Evolutionary conservation across 1,284 basidiomycete species (phyloP).

Genomic region (Omphalotus olearius): DNA sequence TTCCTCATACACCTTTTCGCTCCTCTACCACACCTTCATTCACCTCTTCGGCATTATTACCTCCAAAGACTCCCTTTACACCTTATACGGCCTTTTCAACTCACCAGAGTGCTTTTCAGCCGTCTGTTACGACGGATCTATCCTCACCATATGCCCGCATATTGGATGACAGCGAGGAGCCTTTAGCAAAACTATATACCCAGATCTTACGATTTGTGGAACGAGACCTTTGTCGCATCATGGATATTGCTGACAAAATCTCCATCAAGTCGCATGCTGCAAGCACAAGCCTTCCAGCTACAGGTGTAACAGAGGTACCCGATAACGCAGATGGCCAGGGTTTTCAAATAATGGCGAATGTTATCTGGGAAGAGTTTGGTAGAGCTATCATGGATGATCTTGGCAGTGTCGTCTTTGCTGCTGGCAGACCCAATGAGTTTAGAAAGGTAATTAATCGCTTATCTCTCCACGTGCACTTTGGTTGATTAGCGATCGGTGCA

Average conservation of each 20-base stretch:
- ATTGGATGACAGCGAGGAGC: conserved; percentile 59
- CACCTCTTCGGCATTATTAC: conserved; percentile 26
- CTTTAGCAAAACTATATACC: conserved; percentile 76
- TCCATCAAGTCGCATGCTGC: conserved; percentile 38
- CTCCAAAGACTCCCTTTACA: conserved; percentile 65
- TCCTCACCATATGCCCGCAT: conserved; percentile 41
- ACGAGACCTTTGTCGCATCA: conserved; percentile 63
- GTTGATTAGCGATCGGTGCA: neutral
- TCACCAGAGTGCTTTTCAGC: conserved; percentile 42
- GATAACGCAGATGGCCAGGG: conserved; percentile 30
- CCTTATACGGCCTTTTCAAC: conserved; percentile 65
- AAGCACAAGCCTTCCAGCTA: conserved; percentile 1
- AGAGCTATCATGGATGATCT: conserved; percentile 80
- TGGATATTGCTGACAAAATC: conserved; percentile 73
- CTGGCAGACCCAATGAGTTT: conserved; percentile 87
- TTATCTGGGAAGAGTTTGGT: conserved; percentile 85
- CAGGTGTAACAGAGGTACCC: conserved; percentile 13
- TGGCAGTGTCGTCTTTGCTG: conserved; percentile 81
- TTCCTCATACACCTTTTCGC: conserved; percentile 68
- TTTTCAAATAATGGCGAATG: conserved; percentile 82
- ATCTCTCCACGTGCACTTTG: conserved; percentile 2
- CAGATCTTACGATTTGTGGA: conserved; percentile 79
- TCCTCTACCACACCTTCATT: conserved; percentile 23
- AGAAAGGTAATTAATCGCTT: conserved; percentile 53
- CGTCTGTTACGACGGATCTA: conserved; percentile 19